A percentile compares a stretch with the other conserved stretches of the same genome.
Evolutionary conservation across 2,329 filamentous ascomycete species (phyloP).

Genomic region (Thielaviopsis ethacetica): DNA sequence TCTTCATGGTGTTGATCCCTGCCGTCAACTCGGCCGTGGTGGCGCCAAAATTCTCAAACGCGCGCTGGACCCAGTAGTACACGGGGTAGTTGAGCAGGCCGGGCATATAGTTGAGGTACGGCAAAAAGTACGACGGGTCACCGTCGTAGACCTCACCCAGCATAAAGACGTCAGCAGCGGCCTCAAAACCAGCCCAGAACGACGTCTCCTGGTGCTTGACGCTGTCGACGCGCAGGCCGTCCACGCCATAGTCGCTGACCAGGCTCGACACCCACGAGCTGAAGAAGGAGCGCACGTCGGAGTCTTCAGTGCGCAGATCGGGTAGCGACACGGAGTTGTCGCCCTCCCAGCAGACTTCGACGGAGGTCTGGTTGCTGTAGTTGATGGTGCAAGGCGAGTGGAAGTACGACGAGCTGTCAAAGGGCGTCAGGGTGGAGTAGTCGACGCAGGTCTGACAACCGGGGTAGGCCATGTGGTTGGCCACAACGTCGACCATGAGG

Average conservation of each 20-base stretch:
- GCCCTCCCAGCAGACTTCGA: conserved; percentile 33
- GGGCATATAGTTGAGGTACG: conserved; percentile 34
- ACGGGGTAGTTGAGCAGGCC: conserved; percentile 30
- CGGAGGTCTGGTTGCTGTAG: conserved; percentile 28
- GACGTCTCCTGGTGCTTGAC: conserved; percentile 51
- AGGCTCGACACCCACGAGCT: conserved; percentile 46
- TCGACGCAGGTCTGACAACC: conserved; percentile 29
- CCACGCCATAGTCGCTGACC: conserved; percentile 53
- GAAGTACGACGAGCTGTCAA: conserved; percentile 36
- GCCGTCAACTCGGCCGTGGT: conserved; percentile 35
- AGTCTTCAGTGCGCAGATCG: conserved; percentile 64
- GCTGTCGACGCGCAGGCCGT: conserved; percentile 52
- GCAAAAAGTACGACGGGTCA: conserved; percentile 33
- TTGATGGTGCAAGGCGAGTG: conserved; percentile 37
- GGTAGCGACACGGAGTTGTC: conserved; percentile 30
- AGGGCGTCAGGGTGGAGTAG: conserved; percentile 37
- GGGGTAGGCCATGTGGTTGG: conserved; percentile 35
- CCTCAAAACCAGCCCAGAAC: conserved; percentile 28
- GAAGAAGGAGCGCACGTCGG: conserved; percentile 49
- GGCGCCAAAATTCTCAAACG: conserved; percentile 10
- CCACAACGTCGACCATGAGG: conserved; percentile 39
- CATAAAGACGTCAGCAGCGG: conserved; percentile 43
- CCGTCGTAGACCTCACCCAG: conserved; percentile 48
- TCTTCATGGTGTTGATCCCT: conserved; percentile 40
- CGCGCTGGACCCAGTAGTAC: conserved; percentile 13